Conservation (phyloP, 2,329 filamentous ascomycete species). For the Clathrospora elynae region DNA sequence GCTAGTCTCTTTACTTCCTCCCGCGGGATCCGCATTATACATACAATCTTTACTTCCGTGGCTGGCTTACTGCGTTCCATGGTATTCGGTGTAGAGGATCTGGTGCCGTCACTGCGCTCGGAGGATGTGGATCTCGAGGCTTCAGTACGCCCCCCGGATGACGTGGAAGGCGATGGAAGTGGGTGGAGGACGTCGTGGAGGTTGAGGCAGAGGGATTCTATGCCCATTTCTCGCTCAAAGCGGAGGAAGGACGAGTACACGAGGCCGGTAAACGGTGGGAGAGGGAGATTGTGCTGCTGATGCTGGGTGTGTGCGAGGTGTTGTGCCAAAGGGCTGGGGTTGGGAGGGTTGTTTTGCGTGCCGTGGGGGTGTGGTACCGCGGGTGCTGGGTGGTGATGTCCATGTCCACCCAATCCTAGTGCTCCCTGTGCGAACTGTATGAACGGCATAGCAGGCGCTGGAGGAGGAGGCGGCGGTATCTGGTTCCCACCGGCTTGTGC, state of each 20-base stretch:
- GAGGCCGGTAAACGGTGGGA: no score
- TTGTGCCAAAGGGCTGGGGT: slow-evolving; percentile 21
- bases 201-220: slow-evolving; percentile 43
- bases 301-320: slow-evolving; percentile 11
- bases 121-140: not conserved
- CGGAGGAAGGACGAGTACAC: slow-evolving; percentile 41
- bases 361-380: slow-evolving; percentile 19
- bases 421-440: slow-evolving; percentile 28
- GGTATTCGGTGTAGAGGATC: no score
- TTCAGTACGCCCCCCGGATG: not conserved
- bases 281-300: not conserved
- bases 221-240: slow-evolving; percentile 45
- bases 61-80: not conserved
- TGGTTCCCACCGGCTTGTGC: slow-evolving; percentile 7
- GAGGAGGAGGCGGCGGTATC: slow-evolving; percentile 22
- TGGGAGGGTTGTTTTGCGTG: slow-evolving; percentile 13
- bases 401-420: slow-evolving; percentile 4
- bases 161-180: not conserved
- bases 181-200: slow-evolving; percentile 34
- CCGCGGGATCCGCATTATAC: slow-evolving; percentile 41
- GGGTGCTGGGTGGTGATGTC: slow-evolving; percentile 1
- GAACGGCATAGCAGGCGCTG: slow-evolving; percentile 29
- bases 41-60: slow-evolving; percentile 44
- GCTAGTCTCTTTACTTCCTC: slow-evolving; percentile 55
- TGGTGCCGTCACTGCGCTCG: not conserved